These are phyloP conservation scores for Phanerochaete sordida DNA, from an alignment of 768 basidiomycete species.

Conservation along the genomic window DNA sequence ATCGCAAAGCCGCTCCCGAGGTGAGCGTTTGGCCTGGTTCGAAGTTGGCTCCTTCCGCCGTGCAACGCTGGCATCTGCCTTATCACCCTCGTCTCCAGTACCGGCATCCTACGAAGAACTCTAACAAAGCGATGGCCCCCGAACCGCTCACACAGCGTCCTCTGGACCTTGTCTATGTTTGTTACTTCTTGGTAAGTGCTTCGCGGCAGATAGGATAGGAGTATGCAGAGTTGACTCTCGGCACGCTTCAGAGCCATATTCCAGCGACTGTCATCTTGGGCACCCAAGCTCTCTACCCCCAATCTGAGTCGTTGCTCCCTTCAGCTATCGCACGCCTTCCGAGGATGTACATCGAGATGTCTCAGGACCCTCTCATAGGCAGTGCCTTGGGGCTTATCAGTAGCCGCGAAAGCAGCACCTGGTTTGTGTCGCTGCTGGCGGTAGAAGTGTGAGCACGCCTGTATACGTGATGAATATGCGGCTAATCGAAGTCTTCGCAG, in stretches of 20 bases:
- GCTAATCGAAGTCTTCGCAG: slow-evolving; percentile 35
- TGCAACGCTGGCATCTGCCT: too few relatives aligned
- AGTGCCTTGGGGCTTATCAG: slow-evolving; percentile 43
- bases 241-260: slow-evolving; percentile 39
- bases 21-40: too few relatives aligned
- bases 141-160: slow-evolving; percentile 53
- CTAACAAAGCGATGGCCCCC: not conserved
- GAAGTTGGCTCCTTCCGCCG: too few relatives aligned
- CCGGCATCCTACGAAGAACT: not conserved
- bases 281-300: slow-evolving; percentile 66
- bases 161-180: slow-evolving; percentile 64
- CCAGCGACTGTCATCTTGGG: slow-evolving; percentile 69
- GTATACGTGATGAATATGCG: too few relatives aligned
- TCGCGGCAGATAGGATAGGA: not conserved
- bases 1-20: too few relatives aligned
- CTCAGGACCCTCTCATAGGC: slow-evolving; percentile 65
- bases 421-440: slow-evolving; percentile 64
- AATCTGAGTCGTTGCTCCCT: slow-evolving; percentile 45
- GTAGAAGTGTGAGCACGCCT: slow-evolving; percentile 65
- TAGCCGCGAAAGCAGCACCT: slow-evolving; percentile 34
- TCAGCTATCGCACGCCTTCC: slow-evolving; percentile 40
- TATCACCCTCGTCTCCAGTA: not conserved
- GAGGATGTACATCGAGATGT: slow-evolving; percentile 49
- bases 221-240: not conserved
- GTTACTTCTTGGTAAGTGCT: slow-evolving; percentile 58